These are phyloP conservation scores for Diaporthe sp. DNA, from an alignment of 2,329 filamentous ascomycete genomes.

Conservation along the genomic window DNA sequence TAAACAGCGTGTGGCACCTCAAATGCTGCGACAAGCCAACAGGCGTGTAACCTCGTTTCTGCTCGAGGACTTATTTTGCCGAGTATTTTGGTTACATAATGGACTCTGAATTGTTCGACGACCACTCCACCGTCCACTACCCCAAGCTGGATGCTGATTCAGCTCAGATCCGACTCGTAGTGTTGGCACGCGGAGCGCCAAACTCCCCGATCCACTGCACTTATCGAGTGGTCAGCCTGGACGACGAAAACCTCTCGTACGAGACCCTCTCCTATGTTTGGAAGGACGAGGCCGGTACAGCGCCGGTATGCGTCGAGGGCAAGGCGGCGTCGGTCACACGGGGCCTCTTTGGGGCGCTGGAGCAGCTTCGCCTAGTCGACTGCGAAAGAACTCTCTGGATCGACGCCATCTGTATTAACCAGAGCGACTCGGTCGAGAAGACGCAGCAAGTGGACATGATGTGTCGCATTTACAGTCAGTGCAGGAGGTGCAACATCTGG, in stretches of 20 bases:
- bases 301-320: neutral
- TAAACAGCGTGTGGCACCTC: neutral
- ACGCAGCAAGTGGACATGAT: neutral
- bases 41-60: neutral
- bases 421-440: neutral
- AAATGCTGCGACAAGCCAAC: too few relatives aligned
- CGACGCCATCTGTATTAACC: conserved; percentile 11
- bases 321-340: neutral
- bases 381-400: neutral
- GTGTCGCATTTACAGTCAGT: conserved; percentile 10
- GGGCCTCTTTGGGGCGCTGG: conserved; percentile 5
- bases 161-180: neutral
- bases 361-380: neutral
- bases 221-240: neutral
- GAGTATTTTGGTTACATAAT: neutral
- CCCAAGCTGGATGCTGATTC: neutral
- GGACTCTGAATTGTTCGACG: neutral
- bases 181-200: neutral
- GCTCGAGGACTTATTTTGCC: too few relatives aligned
- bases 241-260: neutral
- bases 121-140: neutral
- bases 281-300: neutral
- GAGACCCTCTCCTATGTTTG: conserved; percentile 6
- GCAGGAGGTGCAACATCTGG: neutral
- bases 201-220: neutral